Base-by-base conservation (phyloP, 2,329 filamentous ascomycete genomes). In the Fusarium xyrophilum region DNA sequence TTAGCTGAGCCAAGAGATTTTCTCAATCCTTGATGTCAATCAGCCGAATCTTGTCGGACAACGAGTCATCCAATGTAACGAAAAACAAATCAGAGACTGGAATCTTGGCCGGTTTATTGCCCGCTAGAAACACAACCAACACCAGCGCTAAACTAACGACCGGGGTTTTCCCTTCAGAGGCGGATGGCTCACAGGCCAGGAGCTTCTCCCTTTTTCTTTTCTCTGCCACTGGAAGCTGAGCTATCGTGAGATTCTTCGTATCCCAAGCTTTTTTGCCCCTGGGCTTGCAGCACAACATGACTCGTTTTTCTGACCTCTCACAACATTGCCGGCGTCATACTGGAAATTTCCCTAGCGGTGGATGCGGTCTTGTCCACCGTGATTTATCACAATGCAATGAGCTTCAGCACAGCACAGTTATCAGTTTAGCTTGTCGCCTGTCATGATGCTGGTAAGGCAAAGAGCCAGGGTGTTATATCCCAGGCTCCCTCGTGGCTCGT, bases 261-360 rank as follows among this genome's bases (percentile, higher is more conserved):
- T 44, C 13, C 25, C 23, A 39, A 36, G 30, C 25, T 52, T 21
- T 62, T 56, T 38, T 32, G 33, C 62, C 63, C 67, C 58, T 69
- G 54, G 35, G 33, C 33, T 43, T 56, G 12, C 28, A 38, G 32
- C 15, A 47, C 21, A 30, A 21, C 66, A 70, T 69, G 67, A 69
- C 67, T 70, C 67, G 58, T 28, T 40, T 47, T 36, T 54, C 39
- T 53, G 47, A 28, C 42, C 35, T 65, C 50, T 17, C 13, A 23
- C 28, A 36, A 42, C 28, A 6, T n/a, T 28, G 23, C 38, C 35
- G 53, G 56, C 36, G 10, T 40, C 64, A 55, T 42, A 38, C 32
- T 63, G 59, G 67, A 69, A 56, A 70, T 70, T 69, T 60, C 55
- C 35, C 27, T n/a, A 47, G 47, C 35, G 61, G 66, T 55, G 33